Conservation (phyloP, 768 basidiomycete genomes). For the Kwoniella dendrophila region DNA sequence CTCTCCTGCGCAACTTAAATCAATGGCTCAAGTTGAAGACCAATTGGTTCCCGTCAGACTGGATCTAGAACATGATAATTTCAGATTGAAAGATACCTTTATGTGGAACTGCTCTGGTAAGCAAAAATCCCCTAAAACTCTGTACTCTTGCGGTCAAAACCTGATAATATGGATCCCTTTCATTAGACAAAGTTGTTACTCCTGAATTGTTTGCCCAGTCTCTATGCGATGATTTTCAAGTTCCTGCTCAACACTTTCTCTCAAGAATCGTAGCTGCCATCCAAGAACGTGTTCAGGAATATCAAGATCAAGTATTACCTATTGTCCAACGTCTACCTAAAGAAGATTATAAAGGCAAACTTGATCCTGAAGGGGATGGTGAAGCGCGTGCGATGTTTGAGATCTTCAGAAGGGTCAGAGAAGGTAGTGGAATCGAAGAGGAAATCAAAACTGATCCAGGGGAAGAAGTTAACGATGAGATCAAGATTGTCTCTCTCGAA, state of each 20-base stretch:
- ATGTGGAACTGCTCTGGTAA: conserved; percentile 95
- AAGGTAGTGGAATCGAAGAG: conserved; percentile 30
- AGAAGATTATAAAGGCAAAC: conserved; percentile 62
- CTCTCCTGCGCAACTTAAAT: conserved; percentile 53
- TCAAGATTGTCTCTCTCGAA: conserved; percentile 22
- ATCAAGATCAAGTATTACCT: conserved; percentile 58
- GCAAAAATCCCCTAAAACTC: conserved; percentile 45
- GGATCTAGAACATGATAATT: conserved; percentile 92
- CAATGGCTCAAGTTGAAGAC: conserved; percentile 61
- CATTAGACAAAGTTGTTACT: conserved; percentile 78
- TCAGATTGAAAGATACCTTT: conserved; percentile 93
- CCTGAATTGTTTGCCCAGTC: conserved; percentile 88
- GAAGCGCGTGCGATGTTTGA: conserved; percentile 54
- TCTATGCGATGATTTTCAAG: conserved; percentile 84
- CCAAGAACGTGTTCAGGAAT: conserved; percentile 71
- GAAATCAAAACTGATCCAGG: conserved; percentile 38
- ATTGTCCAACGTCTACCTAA: conserved; percentile 22
- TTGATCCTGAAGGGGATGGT: conserved; percentile 74
- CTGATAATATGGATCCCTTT: background rate
- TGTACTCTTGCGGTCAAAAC: background rate
- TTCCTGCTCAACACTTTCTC: conserved; percentile 69
- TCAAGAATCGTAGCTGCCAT: conserved; percentile 66
- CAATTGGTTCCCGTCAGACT: conserved; percentile 91
- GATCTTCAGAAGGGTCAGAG: conserved; percentile 29
- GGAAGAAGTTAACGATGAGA: conserved; percentile 38